Conservation (phyloP, 1,139 yeast species). For the Tardiomyces blankii region DNA sequence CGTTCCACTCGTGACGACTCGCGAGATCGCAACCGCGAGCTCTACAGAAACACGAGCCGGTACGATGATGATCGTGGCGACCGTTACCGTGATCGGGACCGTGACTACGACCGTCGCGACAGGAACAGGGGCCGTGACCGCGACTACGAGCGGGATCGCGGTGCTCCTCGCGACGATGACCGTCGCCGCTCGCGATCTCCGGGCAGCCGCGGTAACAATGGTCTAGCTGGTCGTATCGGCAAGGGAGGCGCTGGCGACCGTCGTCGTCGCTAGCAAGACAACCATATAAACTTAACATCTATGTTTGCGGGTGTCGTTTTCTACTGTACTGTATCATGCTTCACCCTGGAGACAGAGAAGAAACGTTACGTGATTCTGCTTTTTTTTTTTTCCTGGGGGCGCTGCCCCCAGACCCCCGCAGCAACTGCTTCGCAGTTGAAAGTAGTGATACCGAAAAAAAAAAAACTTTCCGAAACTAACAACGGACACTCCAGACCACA, state of each 20-base stretch:
- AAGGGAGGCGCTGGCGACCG: conserved; percentile 7
- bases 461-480: too few species aligned
- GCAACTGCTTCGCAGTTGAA: too few species aligned
- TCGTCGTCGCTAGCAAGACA: background rate
- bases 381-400: too few species aligned
- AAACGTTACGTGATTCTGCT: too few species aligned
- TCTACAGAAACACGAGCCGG: background rate
- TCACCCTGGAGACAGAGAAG: too few species aligned
- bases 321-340: too few species aligned
- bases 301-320: too few species aligned
- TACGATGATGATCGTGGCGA: conserved; percentile 13
- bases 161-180: conserved; percentile 11
- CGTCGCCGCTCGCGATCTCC: conserved; percentile 3
- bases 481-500: too few species aligned
- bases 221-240: conserved; percentile 8
- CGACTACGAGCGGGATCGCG: conserved; percentile 4
- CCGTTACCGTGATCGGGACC: conserved; percentile 9
- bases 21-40: background rate
- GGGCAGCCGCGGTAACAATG: conserved; percentile 5
- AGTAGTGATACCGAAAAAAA: too few species aligned
- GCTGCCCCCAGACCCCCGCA: too few species aligned
- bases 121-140: conserved; percentile 3
- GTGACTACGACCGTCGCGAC: conserved; percentile 5
- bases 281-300: background rate
- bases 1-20: conserved; percentile 1